phyloP scores from a whole-genome alignment of 345 rosid genomes.

The Angophora floribunda region DNA sequence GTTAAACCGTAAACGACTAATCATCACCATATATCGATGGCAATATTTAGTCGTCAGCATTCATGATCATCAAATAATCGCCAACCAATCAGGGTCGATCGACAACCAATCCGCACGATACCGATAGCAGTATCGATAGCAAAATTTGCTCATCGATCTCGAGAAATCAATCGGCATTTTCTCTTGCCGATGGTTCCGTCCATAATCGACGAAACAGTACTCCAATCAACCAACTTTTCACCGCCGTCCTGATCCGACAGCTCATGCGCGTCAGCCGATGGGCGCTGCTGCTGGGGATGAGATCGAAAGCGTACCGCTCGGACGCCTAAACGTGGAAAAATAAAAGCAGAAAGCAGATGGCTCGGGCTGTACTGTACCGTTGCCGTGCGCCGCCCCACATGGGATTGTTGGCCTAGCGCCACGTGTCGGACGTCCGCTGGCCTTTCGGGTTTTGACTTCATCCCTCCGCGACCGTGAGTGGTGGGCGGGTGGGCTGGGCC shows the following conservation, averaged over 20 bases:
- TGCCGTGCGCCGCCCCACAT: conserved; percentile 50
- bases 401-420: conserved; percentile 1
- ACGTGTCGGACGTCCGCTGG: background rate
- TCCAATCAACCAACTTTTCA: background rate
- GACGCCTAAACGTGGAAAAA: background rate
- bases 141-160: too few relatives aligned
- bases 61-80: background rate
- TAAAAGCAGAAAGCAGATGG: background rate
- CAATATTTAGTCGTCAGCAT: rapidly evolving
- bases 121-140: background rate
- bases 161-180: background rate
- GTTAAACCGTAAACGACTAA: background rate
- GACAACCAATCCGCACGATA: rapidly evolving
- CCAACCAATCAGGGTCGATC: rapidly evolving
- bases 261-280: background rate
- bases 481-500: too few relatives aligned
- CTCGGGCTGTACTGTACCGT: background rate
- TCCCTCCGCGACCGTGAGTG: background rate
- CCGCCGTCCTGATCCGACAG: background rate
- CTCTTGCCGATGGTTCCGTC: background rate
- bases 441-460: background rate
- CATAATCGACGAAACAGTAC: background rate
- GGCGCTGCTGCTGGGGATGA: background rate
- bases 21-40: too few relatives aligned
- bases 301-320: background rate